Percentiles rank a stretch among this genome's conserved stretches.
phyloP scores from a whole-genome alignment of 2,329 filamentous ascomycete species.

The Westerdykella ornata region DNA sequence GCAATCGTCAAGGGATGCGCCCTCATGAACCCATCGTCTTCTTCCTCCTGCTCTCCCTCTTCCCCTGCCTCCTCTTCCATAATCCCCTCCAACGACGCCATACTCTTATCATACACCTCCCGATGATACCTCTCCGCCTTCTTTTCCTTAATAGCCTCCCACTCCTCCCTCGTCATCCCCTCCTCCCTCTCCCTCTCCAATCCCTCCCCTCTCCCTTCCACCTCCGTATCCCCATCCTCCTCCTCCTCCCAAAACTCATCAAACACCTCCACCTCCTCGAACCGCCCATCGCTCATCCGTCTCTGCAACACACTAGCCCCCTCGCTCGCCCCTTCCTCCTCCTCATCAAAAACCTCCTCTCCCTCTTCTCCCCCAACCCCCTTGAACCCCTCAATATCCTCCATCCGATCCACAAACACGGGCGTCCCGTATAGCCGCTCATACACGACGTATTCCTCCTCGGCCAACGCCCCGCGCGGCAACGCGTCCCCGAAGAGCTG shows the following conservation, averaged over 20 bases:
- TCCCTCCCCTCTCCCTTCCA: constrained; percentile 26
- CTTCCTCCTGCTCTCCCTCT: constrained; percentile 24
- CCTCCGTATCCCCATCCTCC: constrained; percentile 24
- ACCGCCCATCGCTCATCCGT: constrained; percentile 50
- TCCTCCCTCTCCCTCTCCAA: constrained; percentile 9
- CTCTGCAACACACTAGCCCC: constrained; percentile 44
- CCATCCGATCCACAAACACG: constrained; percentile 55
- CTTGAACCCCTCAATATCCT: constrained; percentile 25
- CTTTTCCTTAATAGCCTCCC: constrained; percentile 32
- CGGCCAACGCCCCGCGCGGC: constrained; percentile 62
- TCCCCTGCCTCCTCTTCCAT: constrained; percentile 36
- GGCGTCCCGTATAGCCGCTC: constrained; percentile 75
- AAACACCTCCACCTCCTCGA: constrained; percentile 56
- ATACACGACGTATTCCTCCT: constrained; percentile 68
- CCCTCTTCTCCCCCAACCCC: constrained; percentile 41
- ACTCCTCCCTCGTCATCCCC: constrained; percentile 26
- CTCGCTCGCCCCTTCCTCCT: constrained; percentile 25
- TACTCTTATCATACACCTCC: constrained; percentile 38
- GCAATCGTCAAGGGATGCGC: constrained; percentile 67
- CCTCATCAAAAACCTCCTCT: constrained; percentile 38
- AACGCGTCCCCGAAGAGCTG: constrained; percentile 71
- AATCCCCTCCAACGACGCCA: constrained; percentile 21
- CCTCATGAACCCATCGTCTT: constrained; percentile 45
- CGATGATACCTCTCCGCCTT: constrained; percentile 30
- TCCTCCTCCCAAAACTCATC: constrained; percentile 28